A percentile compares a stretch with the other conserved stretches of the same genome.
These are phyloP conservation scores for Pholiota molesta DNA, from an alignment of 768 basidiomycete genomes.

Conservation along the genomic window DNA sequence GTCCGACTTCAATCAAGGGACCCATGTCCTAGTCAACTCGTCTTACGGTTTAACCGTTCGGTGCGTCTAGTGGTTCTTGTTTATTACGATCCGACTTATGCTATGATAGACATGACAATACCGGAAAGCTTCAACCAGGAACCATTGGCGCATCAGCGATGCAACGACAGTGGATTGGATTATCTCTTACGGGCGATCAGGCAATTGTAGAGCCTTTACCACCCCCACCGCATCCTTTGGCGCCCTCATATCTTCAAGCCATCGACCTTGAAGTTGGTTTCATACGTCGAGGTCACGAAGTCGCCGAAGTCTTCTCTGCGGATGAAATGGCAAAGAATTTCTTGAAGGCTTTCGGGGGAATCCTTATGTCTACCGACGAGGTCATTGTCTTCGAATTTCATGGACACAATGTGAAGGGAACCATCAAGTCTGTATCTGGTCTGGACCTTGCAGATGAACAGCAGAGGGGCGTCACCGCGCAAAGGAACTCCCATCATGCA, in stretches of 20 bases:
- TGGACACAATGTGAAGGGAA: constrained; percentile 78
- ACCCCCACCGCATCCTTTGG: constrained; percentile 47
- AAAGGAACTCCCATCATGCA: constrained; percentile 23
- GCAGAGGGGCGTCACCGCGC: constrained; percentile 40
- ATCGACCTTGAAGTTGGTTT: constrained; percentile 84
- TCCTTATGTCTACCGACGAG: constrained; percentile 71
- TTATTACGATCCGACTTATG: background rate
- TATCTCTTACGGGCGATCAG: constrained; percentile 77
- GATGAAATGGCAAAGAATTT: constrained; percentile 86
- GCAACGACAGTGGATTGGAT: constrained; percentile 89
- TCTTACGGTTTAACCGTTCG: constrained; percentile 71
- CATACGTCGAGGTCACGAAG: constrained; percentile 52
- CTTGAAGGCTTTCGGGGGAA: constrained; percentile 70
- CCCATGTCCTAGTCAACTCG: constrained; percentile 79
- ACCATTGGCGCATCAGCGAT: constrained; percentile 74
- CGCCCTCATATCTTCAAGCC: constrained; percentile 70
- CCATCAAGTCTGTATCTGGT: constrained; percentile 59
- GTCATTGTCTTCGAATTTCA: constrained; percentile 86
- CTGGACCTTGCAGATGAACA: constrained; percentile 69
- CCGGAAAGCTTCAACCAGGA: constrained; percentile 68
- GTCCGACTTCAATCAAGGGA: constrained; percentile 70
- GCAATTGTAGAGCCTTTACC: constrained; percentile 72
- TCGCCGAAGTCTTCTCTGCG: constrained; percentile 74
- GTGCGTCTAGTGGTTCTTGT: constrained; percentile 41
- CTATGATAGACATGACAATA: constrained; percentile 72